Evolutionary conservation across 306 rosid species (phyloP), one percentile per base, ranked within the genome.

Genomic region (Hippophae rhamnoides): DNA sequence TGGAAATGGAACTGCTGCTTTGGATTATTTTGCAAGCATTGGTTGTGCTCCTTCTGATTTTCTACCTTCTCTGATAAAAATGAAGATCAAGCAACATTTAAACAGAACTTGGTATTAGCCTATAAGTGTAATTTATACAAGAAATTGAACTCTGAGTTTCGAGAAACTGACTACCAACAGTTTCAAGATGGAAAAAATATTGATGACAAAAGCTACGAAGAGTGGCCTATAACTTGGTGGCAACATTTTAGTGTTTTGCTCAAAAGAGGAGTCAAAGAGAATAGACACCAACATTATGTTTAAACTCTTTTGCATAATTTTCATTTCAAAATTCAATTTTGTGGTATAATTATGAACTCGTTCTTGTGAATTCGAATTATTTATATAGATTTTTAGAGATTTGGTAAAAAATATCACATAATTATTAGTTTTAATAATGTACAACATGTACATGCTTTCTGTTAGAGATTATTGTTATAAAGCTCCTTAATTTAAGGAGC

Each of bases 191-290:
- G 57, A 63, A 26, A 31, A 2, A 1, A 31, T 2, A 31, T 40
- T n/a, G 69, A 76, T 5, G 81, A 71, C 41, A 76, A 18, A 10
- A 76, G 56, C 2, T 74, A 47, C 55, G 72, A 43, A 5, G 76
- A 68, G 50, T 88, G 96, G 94, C 67, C 86, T 8, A 78, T 89
- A 5, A 74, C 73, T 41, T 88, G 96, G 96, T 68, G 72, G 26
- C 87, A 88, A 61, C 93, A 88, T 58, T 82, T 84, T 52, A 26
- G 23, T 14, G 90, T 82, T 14, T 65, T 88, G 13, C 66, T 81
- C 38, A 82, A 74, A 60, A 82, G 90, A 82, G 89, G 85, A 52
- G n/a, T 88, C 23, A 85, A 79, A 58, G 90, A 88, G 74, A 78
- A 86, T 54, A 81, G 25, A 59, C 60, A 79, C 14, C 80, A 18